Base-by-base conservation (phyloP, 2,329 filamentous ascomycete genomes). In the Dothistroma pini region DNA sequence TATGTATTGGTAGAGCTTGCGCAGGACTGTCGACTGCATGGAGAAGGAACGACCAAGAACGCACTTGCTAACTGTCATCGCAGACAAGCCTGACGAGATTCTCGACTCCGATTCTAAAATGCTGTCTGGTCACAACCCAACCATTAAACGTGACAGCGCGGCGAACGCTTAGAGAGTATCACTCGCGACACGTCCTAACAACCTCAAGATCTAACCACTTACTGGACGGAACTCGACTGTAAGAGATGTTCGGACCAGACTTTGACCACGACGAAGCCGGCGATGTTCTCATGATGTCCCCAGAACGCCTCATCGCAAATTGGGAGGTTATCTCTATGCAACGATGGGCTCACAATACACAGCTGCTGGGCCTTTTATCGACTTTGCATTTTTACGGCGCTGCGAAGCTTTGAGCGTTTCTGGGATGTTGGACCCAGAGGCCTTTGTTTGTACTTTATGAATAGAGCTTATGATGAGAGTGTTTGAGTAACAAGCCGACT, bases 31-130 rank as follows among this genome's bases (percentile, higher is more conserved):
- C 41, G 41, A 8, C 6, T 2, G 2, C 4, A 19, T 53, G 50
- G 16, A 6, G 41, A 44, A 44, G 41, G 41, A 19, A 19, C 41
- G 41, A 34, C 21, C 19, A 14, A 29, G n/a, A 9, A 16, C 12
- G 35, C 59, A 53, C 55, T 58, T 3, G 32, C 47, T 21, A 52
- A 25, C 22, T 11, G 29, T 12, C 49, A 53, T 35, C 38, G 34
- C 53, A 65, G 65, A 67, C 54, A 67, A 67, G 53, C 66, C 66
- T 10, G 64, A 58, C 32, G 64, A 66, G 34, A 51, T 66, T 29
- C 56, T 68, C 32, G 53, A 58, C 14, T 63, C 63, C 5, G 64
- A 67, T 44, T 52, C 55, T 0, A 63, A 62, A 29, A 38, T 60
- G 25, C 56, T 58, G 34, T 57, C 61, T 29, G 61, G 63, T 19